These are phyloP conservation scores for Tinospora cordifolia DNA, from an alignment of 164 flowering plant genomes.

Conservation along the genomic window DNA sequence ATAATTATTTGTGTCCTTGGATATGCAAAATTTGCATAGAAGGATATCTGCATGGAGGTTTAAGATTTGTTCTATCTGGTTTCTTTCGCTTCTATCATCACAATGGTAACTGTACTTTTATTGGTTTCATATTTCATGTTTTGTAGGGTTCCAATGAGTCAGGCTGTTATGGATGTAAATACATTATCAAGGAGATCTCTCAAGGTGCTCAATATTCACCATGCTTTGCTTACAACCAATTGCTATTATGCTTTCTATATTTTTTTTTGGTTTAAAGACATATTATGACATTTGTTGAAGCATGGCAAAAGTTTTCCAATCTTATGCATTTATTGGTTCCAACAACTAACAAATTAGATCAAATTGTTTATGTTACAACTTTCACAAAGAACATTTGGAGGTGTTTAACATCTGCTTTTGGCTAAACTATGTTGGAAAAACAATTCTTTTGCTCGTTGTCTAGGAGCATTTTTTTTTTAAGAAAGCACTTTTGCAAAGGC, in stretches of 20 bases:
- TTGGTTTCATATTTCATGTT: background rate
- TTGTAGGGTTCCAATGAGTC: slow-evolving; percentile 33
- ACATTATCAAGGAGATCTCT: slow-evolving; percentile 31
- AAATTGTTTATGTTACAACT: no score
- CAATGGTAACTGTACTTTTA: background rate
- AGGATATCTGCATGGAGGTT: background rate
- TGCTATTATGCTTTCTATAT: background rate
- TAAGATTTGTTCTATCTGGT: background rate
- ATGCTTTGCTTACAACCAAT: background rate
- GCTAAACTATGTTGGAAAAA: no score
- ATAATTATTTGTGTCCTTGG: background rate
- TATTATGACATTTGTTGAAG: no score
- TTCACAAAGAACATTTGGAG: no score
- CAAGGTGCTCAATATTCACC: slow-evolving; percentile 26
- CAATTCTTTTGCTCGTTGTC: no score
- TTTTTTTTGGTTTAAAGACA: background rate
- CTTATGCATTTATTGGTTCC: no score
- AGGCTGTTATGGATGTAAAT: slow-evolving; percentile 21
- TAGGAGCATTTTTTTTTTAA: no score
- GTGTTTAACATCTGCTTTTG: no score
- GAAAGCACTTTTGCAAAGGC: no score
- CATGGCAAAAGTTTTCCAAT: no score
- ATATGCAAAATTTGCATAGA: background rate
- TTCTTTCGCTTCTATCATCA: background rate
- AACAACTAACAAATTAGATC: no score